Evolutionary conservation across 1,284 basidiomycete genomes (phyloP).

Genomic region (Hemileia vastatrix): DNA sequence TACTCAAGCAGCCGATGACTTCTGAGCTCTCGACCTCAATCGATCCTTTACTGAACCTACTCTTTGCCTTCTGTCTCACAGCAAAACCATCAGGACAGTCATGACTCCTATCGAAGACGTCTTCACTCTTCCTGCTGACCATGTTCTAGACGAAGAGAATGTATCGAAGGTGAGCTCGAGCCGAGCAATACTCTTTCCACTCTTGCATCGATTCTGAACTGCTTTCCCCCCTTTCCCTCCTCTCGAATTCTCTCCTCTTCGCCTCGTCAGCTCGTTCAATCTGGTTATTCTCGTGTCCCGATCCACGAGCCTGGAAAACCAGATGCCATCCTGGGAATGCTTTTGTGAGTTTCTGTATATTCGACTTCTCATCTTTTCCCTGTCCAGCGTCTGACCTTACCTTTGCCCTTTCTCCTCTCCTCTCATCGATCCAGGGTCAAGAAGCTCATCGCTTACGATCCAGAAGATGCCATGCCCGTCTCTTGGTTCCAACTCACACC

Average conservation of each 20-base stretch:
- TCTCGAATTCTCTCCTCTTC: slow-evolving; percentile 35
- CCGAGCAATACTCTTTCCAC: slow-evolving; percentile 50
- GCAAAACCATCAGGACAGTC: slow-evolving; percentile 63
- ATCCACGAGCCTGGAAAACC: slow-evolving; percentile 68
- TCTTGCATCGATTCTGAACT: slow-evolving; percentile 1
- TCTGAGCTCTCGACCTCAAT: not conserved
- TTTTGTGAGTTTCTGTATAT: slow-evolving; percentile 49
- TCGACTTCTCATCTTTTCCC: not conserved
- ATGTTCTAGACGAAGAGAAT: slow-evolving; percentile 65
- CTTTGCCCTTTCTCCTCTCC: not conserved
- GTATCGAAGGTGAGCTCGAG: slow-evolving; percentile 54
- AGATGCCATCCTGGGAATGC: slow-evolving; percentile 69
- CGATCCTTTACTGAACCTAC: no score
- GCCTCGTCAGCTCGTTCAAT: slow-evolving; percentile 52
- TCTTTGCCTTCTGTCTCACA: slow-evolving; percentile 12
- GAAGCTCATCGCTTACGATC: slow-evolving; percentile 42
- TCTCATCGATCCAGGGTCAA: no score
- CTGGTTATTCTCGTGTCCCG: slow-evolving; percentile 85
- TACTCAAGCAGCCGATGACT: not conserved
- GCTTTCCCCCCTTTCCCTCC: not conserved
- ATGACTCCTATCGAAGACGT: slow-evolving; percentile 77
- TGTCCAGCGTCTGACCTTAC: not conserved
- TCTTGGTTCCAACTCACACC: slow-evolving; percentile 40
- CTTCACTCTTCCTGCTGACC: slow-evolving; percentile 63
- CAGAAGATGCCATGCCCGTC: slow-evolving; percentile 39